Evolutionary conservation across 2,329 filamentous ascomycete species (phyloP), one percentile per base, ranked within the genome.

Genomic region (Alternaria burnsii): DNA sequence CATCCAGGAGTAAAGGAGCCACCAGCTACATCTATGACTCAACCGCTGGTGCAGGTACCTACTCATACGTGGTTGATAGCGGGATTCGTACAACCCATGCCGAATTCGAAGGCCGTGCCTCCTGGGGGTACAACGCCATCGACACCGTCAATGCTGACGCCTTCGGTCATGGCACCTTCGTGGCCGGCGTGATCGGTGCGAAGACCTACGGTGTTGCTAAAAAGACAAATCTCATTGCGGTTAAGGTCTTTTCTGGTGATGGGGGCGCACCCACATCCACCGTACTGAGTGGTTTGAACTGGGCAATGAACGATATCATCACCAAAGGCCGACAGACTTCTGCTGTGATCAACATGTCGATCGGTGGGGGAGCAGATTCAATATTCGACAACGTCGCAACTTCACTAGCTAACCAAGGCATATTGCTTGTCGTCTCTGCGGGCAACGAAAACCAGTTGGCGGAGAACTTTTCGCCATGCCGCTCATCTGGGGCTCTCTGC

Each of bases 1-100:
- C 74, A 0, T 72, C 71, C 2, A 62, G 59, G 12, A 62, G 61
- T 2, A 51, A 50, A 5, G 65, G 62, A 18, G 67, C 68, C 1
- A 65, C 51, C 2, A 62, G 52, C 43, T 75, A 76, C 58, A 43
- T 71, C 41, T 76, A 74, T 32, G 74, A 76, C 41, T 42, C 41
- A 1, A 62, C 58, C 8, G 70, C 66, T 22, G 72, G 73, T 9
- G 14, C 59, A 3, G 67, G 62, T 10, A 73, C 66, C 1, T 76
- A 63, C 58, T 69, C 65, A 16, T 91, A 87, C 72, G 79, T 90
- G 24, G 81, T 91, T 18, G 88, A 91, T 75, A 89, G 87, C 2
- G 88, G 88, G 58, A 85, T 90, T 72, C 77, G 80, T 46, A 76
- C 76, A 22, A 83, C 81, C 1, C 88, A 91, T 76, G 22, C 51